phyloP scores from a whole-genome alignment of 495 filamentous ascomycete species.

The Penicillium waksmanii region DNA sequence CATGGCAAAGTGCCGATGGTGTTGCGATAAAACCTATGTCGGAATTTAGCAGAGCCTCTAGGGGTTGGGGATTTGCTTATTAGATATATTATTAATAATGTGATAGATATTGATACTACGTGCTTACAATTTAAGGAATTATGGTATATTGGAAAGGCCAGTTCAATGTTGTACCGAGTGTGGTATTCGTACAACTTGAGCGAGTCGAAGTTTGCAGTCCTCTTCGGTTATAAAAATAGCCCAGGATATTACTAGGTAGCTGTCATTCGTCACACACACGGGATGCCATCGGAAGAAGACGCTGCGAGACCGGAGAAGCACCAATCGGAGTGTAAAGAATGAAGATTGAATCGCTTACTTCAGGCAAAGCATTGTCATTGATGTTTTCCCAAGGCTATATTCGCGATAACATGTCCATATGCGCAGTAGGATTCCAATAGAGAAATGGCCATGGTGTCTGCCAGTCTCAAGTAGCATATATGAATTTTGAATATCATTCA shows the following conservation, averaged over 20 bases:
- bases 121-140: background rate
- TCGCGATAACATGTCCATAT: background rate
- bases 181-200: background rate
- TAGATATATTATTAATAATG: too few relatives aligned
- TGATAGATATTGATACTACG: background rate
- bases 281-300: too few relatives aligned
- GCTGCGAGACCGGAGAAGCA: background rate
- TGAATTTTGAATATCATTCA: too few relatives aligned
- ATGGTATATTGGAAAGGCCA: background rate
- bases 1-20: background rate
- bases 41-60: background rate
- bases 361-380: background rate
- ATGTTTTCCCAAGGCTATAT: background rate
- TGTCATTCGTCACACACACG: background rate
- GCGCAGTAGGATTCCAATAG: background rate
- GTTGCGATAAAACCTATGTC: background rate
- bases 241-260: background rate
- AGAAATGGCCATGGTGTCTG: too few relatives aligned
- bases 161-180: background rate
- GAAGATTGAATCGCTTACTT: background rate
- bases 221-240: background rate
- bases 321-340: conserved; percentile 7
- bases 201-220: background rate
- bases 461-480: too few relatives aligned
- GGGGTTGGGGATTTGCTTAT: conserved; percentile 1